A percentile compares a stretch with the other conserved stretches of the same genome.
Conservation (phyloP, 441 rosid genomes). For the Daphne laureola region DNA sequence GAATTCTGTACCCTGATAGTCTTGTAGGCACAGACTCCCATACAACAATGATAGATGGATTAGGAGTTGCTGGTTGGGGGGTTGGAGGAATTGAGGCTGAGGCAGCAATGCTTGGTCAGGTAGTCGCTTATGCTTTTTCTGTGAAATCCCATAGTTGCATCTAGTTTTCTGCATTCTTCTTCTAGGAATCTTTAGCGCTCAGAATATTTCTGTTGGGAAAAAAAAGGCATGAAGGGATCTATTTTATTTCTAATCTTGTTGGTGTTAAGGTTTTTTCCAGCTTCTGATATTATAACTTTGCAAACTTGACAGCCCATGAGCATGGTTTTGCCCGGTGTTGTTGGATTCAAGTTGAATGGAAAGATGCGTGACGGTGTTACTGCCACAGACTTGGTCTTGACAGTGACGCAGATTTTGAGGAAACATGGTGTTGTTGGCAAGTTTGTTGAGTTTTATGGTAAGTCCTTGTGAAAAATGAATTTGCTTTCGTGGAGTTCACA, state of each 20-base stretch:
- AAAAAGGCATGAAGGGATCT: no score
- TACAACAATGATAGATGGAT: conserved; percentile 64
- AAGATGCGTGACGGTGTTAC: conserved; percentile 83
- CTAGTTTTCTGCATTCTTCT: neutral
- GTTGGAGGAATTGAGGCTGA: conserved; percentile 71
- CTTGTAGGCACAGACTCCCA: conserved; percentile 67
- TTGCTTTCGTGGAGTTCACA: no score
- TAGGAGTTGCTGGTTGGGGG: conserved; percentile 74
- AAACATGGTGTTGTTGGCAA: conserved; percentile 99
- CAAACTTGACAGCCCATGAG: conserved; percentile 64
- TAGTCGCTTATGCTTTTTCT: conserved; percentile 16
- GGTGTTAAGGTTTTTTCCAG: neutral
- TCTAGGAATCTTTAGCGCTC: neutral
- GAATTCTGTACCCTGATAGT: conserved; percentile 55
- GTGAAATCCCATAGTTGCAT: neutral
- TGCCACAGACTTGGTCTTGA: conserved; percentile 95
- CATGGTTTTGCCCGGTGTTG: conserved; percentile 99
- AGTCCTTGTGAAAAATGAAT: conserved; percentile 7
- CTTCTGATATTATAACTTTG: conserved; percentile 16
- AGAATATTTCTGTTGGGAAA: neutral
- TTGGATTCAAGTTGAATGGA: conserved; percentile 91
- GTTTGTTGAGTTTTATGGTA: conserved; percentile 85
- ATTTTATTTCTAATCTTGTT: neutral
- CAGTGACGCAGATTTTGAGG: conserved; percentile 95
- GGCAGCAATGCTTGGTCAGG: conserved; percentile 72